Evolutionary conservation across 2,329 filamentous ascomycete species (phyloP).

Genomic region (Sclerotinia trifoliorum): DNA sequence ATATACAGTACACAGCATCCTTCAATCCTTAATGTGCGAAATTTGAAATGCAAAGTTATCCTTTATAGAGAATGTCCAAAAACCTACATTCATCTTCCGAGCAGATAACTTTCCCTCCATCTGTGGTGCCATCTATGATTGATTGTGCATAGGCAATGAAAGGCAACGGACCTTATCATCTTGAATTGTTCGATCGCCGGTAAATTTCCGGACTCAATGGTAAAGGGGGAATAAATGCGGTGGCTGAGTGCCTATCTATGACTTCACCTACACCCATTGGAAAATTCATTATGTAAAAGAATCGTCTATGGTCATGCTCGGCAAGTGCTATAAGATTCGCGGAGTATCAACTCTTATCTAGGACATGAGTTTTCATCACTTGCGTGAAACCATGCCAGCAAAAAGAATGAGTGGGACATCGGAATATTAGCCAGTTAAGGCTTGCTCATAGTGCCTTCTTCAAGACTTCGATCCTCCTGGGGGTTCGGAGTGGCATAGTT

Average conservation of each 20-base stretch:
- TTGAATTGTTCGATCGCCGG: not conserved
- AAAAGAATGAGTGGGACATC: not conserved
- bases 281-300: too few species aligned
- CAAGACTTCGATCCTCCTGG: not conserved
- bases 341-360: not conserved
- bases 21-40: not conserved
- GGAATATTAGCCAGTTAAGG: not conserved
- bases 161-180: not conserved
- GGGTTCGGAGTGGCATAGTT: not conserved
- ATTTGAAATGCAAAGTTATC: not conserved
- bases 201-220: not conserved
- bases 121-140: not conserved
- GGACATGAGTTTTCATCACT: not conserved
- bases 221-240: not conserved
- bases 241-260: not conserved
- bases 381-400: not conserved
- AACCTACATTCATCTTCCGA: too few species aligned
- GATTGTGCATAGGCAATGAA: not conserved
- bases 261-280: not conserved
- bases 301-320: not conserved
- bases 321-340: not conserved
- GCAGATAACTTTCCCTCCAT: too few species aligned
- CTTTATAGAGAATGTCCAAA: too few species aligned
- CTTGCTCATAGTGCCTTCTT: not conserved
- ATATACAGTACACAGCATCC: not conserved